Evolutionary conservation across 257 asterid species (phyloP).

Genomic region (Capsicum chinense): DNA sequence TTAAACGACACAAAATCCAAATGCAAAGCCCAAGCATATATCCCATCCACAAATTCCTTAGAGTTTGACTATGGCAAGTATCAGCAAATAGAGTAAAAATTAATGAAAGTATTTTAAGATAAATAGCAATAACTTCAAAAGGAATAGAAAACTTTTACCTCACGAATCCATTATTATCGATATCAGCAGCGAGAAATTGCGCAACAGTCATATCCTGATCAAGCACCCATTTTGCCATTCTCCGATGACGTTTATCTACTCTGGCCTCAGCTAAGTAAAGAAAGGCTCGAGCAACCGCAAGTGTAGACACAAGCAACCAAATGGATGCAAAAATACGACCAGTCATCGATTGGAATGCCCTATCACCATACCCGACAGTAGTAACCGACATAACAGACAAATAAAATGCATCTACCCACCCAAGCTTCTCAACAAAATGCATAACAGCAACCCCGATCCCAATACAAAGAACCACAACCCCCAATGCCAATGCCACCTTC

Average conservation of each 20-base stretch:
- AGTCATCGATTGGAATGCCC: slow-evolving; percentile 71
- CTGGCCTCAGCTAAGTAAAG: slow-evolving; percentile 97
- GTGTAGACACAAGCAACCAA: slow-evolving; percentile 96
- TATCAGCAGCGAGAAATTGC: slow-evolving; percentile 94
- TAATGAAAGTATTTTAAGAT: background rate
- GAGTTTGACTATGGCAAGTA: background rate
- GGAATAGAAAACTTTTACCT: slow-evolving; percentile 49
- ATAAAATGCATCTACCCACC: slow-evolving; percentile 82
- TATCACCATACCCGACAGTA: slow-evolving; percentile 95
- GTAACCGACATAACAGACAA: slow-evolving; percentile 96
- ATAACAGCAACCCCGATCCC: slow-evolving; percentile 80
- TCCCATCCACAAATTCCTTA: background rate
- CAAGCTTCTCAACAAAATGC: slow-evolving; percentile 79
- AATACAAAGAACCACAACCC: slow-evolving; percentile 84
- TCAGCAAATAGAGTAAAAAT: slow-evolving; percentile 10
- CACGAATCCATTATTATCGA: slow-evolving; percentile 87
- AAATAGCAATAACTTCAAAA: slow-evolving; percentile 15
- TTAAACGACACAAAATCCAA: slow-evolving; percentile 5
- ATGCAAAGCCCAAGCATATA: background rate
- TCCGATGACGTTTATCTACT: slow-evolving; percentile 84
- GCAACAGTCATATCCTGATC: slow-evolving; percentile 94
- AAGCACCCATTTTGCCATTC: slow-evolving; percentile 92
- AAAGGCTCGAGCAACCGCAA: slow-evolving; percentile 98
- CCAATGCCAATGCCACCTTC: slow-evolving; percentile 89
- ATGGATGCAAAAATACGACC: slow-evolving; percentile 90